A percentile compares a stretch with the other conserved stretches of the same genome.
Evolutionary conservation across 495 filamentous ascomycete genomes (phyloP).

Genomic region (Penicillium desertorum): DNA sequence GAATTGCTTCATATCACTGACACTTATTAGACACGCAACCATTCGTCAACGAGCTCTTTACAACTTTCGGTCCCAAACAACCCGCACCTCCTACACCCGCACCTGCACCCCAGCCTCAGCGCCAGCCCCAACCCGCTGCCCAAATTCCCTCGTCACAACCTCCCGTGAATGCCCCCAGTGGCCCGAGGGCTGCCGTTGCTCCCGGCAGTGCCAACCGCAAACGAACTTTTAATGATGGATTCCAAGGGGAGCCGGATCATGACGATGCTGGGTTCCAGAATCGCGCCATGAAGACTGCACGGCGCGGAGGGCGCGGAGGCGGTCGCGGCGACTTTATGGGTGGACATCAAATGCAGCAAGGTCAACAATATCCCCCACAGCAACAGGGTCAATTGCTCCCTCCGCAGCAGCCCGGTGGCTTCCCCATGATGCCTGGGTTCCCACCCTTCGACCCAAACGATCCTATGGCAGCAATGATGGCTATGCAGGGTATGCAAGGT

Average conservation of each 20-base stretch:
- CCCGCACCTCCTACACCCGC: conserved; percentile 42
- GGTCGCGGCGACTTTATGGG: conserved; percentile 54
- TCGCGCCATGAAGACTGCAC: conserved; percentile 69
- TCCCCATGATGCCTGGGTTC: conserved; percentile 53
- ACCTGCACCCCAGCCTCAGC: conserved; percentile 53
- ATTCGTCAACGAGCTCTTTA: conserved; percentile 87
- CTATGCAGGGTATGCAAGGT: conserved; percentile 70
- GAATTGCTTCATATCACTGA: conserved; percentile 14
- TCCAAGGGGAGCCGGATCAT: conserved; percentile 51
- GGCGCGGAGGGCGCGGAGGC: conserved; percentile 59
- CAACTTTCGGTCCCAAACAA: conserved; percentile 61
- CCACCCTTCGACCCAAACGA: conserved; percentile 61
- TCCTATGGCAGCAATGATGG: conserved; percentile 68
- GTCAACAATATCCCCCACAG: conserved; percentile 8
- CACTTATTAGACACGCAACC: conserved; percentile 57
- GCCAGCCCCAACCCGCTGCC: conserved; percentile 28
- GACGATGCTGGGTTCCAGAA: conserved; percentile 44
- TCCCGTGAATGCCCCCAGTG: conserved; percentile 39
- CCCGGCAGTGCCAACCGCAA: conserved; percentile 43
- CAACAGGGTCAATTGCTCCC: conserved; percentile 25
- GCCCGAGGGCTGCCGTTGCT: conserved; percentile 32
- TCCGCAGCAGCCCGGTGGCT: conserved; percentile 34
- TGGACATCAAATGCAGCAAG: conserved; percentile 19
- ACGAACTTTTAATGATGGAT: conserved; percentile 58
- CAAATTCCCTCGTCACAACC: conserved; percentile 24